These are phyloP conservation scores for Zizania palustris DNA, from an alignment of 202 grass and related monocot species.

Conservation along the genomic window DNA sequence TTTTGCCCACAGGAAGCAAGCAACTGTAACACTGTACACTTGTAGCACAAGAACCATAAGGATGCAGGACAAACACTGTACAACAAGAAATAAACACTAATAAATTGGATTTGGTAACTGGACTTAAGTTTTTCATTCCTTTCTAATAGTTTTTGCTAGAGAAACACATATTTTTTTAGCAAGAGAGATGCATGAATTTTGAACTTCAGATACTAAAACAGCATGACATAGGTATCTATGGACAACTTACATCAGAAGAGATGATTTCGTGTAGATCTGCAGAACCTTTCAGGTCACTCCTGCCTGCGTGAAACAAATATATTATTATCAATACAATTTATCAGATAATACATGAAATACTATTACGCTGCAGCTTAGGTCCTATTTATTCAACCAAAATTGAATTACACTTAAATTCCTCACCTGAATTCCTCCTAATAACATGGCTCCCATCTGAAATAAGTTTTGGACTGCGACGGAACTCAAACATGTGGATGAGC, in stretches of 20 bases:
- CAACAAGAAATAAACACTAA: conserved; percentile 15
- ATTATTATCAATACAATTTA: conserved; percentile 22
- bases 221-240: conserved; percentile 1
- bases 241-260: conserved; percentile 48
- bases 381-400: background rate
- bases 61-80: conserved; percentile 4
- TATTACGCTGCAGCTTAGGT: conserved; percentile 17
- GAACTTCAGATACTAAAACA: background rate
- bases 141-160: background rate
- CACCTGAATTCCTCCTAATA: conserved; percentile 52
- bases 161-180: background rate
- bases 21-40: conserved; percentile 5
- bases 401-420: conserved; percentile 36
- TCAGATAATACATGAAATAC: conserved; percentile 20
- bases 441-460: conserved; percentile 61
- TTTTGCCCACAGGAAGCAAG: background rate
- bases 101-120: conserved; percentile 19
- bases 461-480: conserved; percentile 70
- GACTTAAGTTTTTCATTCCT: background rate
- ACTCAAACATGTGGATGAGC: conserved; percentile 83
- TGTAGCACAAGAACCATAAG: conserved; percentile 12
- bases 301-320: conserved; percentile 47
- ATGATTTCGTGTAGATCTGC: conserved; percentile 28
- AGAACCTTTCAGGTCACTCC: conserved; percentile 43
- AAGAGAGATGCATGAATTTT: background rate